Percentiles rank a stretch among this genome's conserved stretches.
These are phyloP conservation scores for Clavaria fumosa DNA, from an alignment of 768 basidiomycete genomes.

Conservation along the genomic window DNA sequence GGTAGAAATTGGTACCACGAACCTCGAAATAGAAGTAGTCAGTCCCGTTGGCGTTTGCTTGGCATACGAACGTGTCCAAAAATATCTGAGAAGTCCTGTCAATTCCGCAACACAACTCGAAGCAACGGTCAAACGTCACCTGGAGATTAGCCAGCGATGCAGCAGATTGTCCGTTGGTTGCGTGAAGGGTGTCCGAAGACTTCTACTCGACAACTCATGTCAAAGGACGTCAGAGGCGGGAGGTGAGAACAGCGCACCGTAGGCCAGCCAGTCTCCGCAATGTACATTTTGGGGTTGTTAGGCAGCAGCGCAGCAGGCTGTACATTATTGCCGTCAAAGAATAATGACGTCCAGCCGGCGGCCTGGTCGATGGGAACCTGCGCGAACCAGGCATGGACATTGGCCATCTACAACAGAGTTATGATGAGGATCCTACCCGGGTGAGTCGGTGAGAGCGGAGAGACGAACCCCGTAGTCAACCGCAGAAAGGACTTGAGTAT, in stretches of 20 bases:
- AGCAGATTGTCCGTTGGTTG: conserved; percentile 49
- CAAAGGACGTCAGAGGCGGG: conserved; percentile 1
- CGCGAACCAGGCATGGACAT: conserved; percentile 94
- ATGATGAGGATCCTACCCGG: conserved; percentile 1
- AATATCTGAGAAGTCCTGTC: conserved; percentile 37
- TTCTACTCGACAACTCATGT: conserved; percentile 20
- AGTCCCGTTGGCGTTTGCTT: conserved; percentile 67
- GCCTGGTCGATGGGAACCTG: conserved; percentile 48
- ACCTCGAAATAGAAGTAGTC: conserved; percentile 84
- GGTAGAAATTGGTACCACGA: conserved; percentile 11
- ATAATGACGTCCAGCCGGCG: conserved; percentile 68
- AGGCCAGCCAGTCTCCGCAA: conserved; percentile 82
- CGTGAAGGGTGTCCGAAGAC: conserved; percentile 42
- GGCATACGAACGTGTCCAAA: conserved; percentile 77
- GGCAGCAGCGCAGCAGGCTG: conserved; percentile 34
- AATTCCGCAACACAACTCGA: not conserved
- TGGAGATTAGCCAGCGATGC: conserved; percentile 51
- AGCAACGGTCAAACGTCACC: conserved; percentile 14
- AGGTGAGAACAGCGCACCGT: conserved; percentile 30
- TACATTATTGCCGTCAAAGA: conserved; percentile 60
- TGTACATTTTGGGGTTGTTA: conserved; percentile 71
- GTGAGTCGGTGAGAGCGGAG: too few relatives aligned
- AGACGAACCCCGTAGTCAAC: conserved; percentile 55
- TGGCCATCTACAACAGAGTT: conserved; percentile 48
- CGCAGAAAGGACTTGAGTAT: conserved; percentile 41